These are phyloP conservation scores for Scytalidium sp. DNA, from an alignment of 2,329 filamentous ascomycete species.

Conservation along the genomic window DNA sequence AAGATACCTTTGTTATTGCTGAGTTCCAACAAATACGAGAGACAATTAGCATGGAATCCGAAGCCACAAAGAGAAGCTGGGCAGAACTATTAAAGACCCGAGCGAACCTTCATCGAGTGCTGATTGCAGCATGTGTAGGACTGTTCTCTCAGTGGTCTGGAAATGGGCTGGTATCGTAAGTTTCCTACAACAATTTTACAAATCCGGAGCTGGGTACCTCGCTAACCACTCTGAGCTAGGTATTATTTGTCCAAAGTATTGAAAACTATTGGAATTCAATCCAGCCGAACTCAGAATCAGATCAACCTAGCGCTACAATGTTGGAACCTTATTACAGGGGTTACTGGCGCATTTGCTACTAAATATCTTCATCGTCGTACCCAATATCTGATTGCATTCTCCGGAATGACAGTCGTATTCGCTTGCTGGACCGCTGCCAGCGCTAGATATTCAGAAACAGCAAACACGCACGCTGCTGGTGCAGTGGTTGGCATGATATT, in stretches of 20 bases:
- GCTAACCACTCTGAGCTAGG: slow-evolving; percentile 19
- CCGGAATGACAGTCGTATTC: slow-evolving; percentile 4
- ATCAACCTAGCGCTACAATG: slow-evolving; percentile 26
- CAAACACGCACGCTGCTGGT: not conserved
- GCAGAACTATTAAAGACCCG: slow-evolving; percentile 25
- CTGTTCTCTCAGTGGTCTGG: slow-evolving; percentile 53
- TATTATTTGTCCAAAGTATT: slow-evolving; percentile 34
- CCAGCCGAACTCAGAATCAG: slow-evolving; percentile 16
- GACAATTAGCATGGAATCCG: slow-evolving; percentile 26
- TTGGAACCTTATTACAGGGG: slow-evolving; percentile 27
- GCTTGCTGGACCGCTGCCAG: slow-evolving; percentile 1
- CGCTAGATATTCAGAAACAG: not conserved
- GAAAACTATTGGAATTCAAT: slow-evolving; percentile 19
- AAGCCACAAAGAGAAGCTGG: slow-evolving; percentile 28
- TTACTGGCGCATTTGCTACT: slow-evolving; percentile 15
- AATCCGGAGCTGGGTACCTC: slow-evolving; percentile 36
- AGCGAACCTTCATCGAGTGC: slow-evolving; percentile 30
- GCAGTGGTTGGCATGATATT: slow-evolving; percentile 39
- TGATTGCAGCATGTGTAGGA: slow-evolving; percentile 47
- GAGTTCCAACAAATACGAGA: slow-evolving; percentile 37
- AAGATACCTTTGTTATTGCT: slow-evolving; percentile 36
- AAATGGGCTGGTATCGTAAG: slow-evolving; percentile 42
- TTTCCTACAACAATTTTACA: slow-evolving; percentile 37
- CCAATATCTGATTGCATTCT: slow-evolving; percentile 8
- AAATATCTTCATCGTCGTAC: slow-evolving; percentile 21